Conservation (phyloP, 495 filamentous ascomycete genomes). For the Bombardia bombarda region DNA sequence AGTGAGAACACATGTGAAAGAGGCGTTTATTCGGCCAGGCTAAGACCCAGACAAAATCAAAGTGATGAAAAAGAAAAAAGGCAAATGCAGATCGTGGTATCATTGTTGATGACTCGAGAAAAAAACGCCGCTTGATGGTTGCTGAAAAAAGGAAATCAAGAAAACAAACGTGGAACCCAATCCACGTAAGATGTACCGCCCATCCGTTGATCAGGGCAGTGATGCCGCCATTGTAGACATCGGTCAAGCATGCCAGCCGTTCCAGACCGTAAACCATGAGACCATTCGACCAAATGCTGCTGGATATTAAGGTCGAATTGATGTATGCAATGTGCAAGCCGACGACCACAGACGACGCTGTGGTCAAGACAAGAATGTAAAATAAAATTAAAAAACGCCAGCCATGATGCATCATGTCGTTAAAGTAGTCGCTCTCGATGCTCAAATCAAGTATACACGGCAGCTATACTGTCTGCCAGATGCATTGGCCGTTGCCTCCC, state of each 20-base stretch:
- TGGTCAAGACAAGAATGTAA: conserved; percentile 6
- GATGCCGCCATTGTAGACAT: conserved; percentile 30
- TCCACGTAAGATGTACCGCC: neutral
- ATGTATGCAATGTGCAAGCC: conserved; percentile 17
- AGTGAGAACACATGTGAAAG: neutral
- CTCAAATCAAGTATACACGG: conserved; percentile 35
- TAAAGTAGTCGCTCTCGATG: conserved; percentile 30
- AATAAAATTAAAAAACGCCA: conserved; percentile 36
- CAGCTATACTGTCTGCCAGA: conserved; percentile 25
- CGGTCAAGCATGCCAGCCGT: conserved; percentile 22
- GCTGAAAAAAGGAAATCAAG: conserved; percentile 9
- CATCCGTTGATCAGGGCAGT: conserved; percentile 17
- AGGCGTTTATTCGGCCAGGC: too few species aligned
- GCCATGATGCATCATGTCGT: conserved; percentile 34
- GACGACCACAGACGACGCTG: neutral
- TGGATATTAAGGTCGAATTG: conserved; percentile 14
- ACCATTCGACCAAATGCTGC: conserved; percentile 19
- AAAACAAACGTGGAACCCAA: neutral
- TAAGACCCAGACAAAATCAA: neutral
- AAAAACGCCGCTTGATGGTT: neutral
- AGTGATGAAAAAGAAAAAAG: conserved; percentile 7
- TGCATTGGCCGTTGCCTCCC: conserved; percentile 13
- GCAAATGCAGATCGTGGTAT: neutral
- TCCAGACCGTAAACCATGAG: conserved; percentile 14
- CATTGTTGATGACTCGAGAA: too few species aligned